Evolutionary conservation across 2,329 filamentous ascomycete genomes (phyloP).

Genomic region (Beauveria australis): DNA sequence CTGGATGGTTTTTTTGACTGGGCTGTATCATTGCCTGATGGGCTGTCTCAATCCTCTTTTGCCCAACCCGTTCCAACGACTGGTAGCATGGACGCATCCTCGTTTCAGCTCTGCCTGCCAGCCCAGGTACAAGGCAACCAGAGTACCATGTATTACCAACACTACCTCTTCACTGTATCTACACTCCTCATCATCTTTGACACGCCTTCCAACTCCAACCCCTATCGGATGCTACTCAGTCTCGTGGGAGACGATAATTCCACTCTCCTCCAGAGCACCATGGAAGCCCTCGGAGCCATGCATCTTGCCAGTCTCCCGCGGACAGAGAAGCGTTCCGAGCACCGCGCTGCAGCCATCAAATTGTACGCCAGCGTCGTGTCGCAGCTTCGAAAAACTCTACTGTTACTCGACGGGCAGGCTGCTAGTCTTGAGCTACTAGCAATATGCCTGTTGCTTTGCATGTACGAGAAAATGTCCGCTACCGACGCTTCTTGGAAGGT

Average conservation of each 20-base stretch:
- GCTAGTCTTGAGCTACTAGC: constrained; percentile 18
- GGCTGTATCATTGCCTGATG: background rate
- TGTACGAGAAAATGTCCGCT: constrained; percentile 13
- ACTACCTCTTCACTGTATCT: constrained; percentile 31
- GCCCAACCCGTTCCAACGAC: background rate
- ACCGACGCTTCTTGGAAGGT: constrained; percentile 26
- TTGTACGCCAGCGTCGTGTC: constrained; percentile 28
- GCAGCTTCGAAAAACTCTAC: constrained; percentile 16
- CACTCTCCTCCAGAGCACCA: constrained; percentile 27
- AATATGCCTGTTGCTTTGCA: constrained; percentile 14
- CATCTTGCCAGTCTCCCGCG: constrained; percentile 30
- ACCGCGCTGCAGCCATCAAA: constrained; percentile 29
- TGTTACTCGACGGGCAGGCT: constrained; percentile 21
- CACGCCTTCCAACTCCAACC: constrained; percentile 26
- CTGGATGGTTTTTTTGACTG: background rate
- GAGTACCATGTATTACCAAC: constrained; percentile 25
- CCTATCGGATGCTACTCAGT: constrained; percentile 30
- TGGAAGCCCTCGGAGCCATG: constrained; percentile 31
- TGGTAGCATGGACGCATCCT: background rate
- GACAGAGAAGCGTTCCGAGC: constrained; percentile 22
- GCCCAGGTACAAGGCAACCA: background rate
- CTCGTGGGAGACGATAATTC: constrained; percentile 34
- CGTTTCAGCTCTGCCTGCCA: background rate
- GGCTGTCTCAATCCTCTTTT: background rate
- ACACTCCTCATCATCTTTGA: constrained; percentile 36